Conservation (phyloP, 768 basidiomycete genomes). For the Austroboletus festivus region DNA sequence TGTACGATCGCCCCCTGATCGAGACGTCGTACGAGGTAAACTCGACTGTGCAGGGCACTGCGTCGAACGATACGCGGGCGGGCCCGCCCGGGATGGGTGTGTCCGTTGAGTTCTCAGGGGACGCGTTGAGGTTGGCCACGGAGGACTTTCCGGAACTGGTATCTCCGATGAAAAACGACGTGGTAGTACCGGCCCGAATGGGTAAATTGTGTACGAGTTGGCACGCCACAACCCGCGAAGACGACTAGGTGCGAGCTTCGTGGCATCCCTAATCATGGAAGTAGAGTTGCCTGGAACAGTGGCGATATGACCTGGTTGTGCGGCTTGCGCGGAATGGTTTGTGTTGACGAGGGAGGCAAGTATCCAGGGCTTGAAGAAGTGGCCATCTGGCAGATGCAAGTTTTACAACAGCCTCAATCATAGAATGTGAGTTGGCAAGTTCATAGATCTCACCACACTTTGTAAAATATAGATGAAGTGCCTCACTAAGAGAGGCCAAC, state of each 20-base stretch:
- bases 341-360: too few species aligned
- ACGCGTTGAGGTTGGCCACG: constrained; percentile 39
- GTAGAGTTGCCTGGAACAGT: too few species aligned
- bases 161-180: constrained; percentile 36
- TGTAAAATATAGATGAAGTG: neutral
- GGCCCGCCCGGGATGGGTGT: constrained; percentile 12
- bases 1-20: constrained; percentile 13
- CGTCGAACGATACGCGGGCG: constrained; percentile 22
- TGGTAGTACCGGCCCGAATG: too few species aligned
- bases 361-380: neutral
- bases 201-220: too few species aligned
- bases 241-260: too few species aligned
- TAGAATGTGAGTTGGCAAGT: neutral
- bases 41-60: constrained; percentile 31
- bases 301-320: too few species aligned
- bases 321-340: too few species aligned
- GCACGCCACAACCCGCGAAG: too few species aligned
- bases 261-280: too few species aligned
- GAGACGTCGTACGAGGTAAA: constrained; percentile 20
- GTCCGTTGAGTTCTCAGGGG: constrained; percentile 12
- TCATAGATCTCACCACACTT: neutral
- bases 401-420: neutral
- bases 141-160: constrained; percentile 39
- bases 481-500: neutral
- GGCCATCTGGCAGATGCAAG: neutral